phyloP scores from a whole-genome alignment of 805 yeast genomes.

The Wickerhamiella galacta region DNA sequence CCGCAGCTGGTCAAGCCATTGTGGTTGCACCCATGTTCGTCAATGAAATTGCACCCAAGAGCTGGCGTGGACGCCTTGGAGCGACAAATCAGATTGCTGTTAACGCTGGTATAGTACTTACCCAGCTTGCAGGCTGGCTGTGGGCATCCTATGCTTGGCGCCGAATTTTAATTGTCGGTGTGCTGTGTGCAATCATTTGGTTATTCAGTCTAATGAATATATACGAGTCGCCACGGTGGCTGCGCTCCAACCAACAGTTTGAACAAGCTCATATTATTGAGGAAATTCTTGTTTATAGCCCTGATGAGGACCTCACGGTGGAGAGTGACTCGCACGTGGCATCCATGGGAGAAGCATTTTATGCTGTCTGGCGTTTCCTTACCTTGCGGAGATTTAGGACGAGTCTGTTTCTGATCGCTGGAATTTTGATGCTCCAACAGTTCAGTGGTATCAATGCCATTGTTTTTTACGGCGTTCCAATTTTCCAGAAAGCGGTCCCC shows the following conservation, averaged over 20 bases:
- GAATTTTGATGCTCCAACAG: conserved; percentile 72
- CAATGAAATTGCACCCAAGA: conserved; percentile 60
- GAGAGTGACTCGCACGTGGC: background rate
- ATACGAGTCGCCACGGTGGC: conserved; percentile 79
- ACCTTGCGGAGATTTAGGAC: conserved; percentile 34
- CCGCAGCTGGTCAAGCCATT: conserved; percentile 76
- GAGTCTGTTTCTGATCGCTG: conserved; percentile 49
- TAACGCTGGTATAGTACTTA: conserved; percentile 66
- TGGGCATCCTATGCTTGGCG: conserved; percentile 70
- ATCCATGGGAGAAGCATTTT: background rate
- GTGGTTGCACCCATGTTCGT: conserved; percentile 74
- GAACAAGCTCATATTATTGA: background rate
- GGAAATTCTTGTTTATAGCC: background rate
- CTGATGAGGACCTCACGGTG: background rate
- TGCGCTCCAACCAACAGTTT: too few species aligned
- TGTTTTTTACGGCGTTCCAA: conserved; percentile 81
- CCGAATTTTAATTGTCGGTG: conserved; percentile 44
- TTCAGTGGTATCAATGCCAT: conserved; percentile 86
- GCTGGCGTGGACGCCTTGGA: conserved; percentile 62
- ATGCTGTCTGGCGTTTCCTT: conserved; percentile 29
- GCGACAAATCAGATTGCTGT: conserved; percentile 78
- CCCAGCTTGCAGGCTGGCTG: conserved; percentile 56
- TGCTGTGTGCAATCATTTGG: conserved; percentile 34
- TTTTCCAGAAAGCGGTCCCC: conserved; percentile 58
- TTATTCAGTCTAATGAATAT: conserved; percentile 25